Evolutionary conservation across 208 protist species (phyloP), one percentile per base, ranked within the genome.

Genomic region (Leishmania major): DNA sequence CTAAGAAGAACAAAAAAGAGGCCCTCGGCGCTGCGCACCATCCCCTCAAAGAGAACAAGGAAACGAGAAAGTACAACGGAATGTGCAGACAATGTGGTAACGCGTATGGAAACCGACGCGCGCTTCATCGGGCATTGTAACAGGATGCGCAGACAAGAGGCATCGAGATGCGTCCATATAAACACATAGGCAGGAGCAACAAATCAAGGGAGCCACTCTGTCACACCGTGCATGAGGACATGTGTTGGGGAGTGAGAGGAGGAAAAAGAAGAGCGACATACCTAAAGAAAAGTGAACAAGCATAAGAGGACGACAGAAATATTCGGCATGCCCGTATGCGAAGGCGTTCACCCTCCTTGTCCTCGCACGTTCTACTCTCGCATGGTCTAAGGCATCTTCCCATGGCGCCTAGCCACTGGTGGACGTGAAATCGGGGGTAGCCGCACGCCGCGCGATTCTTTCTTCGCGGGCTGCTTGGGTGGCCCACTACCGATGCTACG

Each of bases 351-450:
- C 5, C 5, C 69, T 19, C 8, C 10, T 1, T 2, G 13, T 6
- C 2, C 13, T 13, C 13, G 10, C 72, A 31, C 49, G 22, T 28
- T 55, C 13, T 25, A 6, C 47, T 62, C 31, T 60, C 17, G 13
- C 51, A 43, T 11, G 7, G 4, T 37, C 59, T 75, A 85, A 15
- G 57, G 49, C 8, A 77, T 57, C 31, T 82, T 81, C 47, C 76
- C 77, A 37, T 71, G 77, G n/a, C 67, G 82, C 1, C 73, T 72
- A 5, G 76, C 19, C 1, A 35, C 55, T 2, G 82, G 82, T 15
- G 77, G 64, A 2, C 82, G 82, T 0, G 82, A 53, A 19, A 86
- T 86, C 4, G 82, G 82, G 1, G 82, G 82, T 19, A 86, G 77
- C 2, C 66, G 82, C 35, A 80, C 60, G 22, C 62, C 8, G 19